phyloP scores from a whole-genome alignment of 495 filamentous ascomycete species.

The Lepidopterella palustris region DNA sequence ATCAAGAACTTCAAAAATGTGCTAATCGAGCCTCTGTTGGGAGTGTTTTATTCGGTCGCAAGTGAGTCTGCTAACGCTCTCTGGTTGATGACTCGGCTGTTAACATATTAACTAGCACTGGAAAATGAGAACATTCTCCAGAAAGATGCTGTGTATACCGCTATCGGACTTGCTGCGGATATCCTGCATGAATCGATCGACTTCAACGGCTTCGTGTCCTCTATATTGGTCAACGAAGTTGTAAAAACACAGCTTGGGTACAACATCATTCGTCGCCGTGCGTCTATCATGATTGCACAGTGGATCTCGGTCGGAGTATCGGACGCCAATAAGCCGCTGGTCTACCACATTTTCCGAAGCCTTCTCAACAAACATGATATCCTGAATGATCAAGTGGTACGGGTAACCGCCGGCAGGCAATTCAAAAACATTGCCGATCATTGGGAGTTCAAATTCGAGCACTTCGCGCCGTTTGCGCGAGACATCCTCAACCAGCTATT shows the following conservation, averaged over 20 bases:
- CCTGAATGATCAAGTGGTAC: conserved; percentile 84
- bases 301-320: conserved; percentile 75
- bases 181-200: conserved; percentile 64
- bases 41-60: conserved; percentile 68
- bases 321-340: conserved; percentile 55
- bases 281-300: conserved; percentile 79
- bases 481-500: conserved; percentile 63
- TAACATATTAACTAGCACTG: conserved; percentile 36
- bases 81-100: not conserved
- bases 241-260: conserved; percentile 69
- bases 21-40: conserved; percentile 65
- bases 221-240: conserved; percentile 69
- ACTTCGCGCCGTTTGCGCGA: conserved; percentile 67
- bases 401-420: conserved; percentile 81
- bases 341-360: conserved; percentile 86
- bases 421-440: conserved; percentile 72
- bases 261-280: conserved; percentile 80
- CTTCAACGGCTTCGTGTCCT: conserved; percentile 71
- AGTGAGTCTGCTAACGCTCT: conserved; percentile 40
- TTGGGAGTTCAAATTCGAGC: conserved; percentile 65
- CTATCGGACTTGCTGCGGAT: conserved; percentile 77
- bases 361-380: conserved; percentile 70
- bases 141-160: conserved; percentile 91
- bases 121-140: conserved; percentile 64
- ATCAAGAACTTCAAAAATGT: conserved; percentile 78